These are phyloP conservation scores for Thuidium tamariscinum DNA, from an alignment of 225 moss, liverwort and hornwort species.

Conservation along the genomic window DNA sequence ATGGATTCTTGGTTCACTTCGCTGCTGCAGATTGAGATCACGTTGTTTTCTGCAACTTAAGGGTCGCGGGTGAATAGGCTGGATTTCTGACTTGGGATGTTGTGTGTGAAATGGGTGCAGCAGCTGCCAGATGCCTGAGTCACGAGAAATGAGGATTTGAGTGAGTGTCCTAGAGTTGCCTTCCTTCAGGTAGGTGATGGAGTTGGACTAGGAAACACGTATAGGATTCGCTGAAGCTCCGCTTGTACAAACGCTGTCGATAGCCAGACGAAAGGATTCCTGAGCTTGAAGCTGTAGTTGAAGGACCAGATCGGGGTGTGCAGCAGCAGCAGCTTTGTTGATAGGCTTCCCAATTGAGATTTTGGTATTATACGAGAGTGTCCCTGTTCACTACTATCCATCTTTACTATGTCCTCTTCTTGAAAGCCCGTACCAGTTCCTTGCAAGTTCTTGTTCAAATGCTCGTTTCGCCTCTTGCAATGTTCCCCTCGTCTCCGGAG, in stretches of 20 bases:
- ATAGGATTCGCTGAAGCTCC: background rate
- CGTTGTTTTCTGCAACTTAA: background rate
- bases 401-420: background rate
- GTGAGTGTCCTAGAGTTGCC: background rate
- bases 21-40: background rate
- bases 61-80: background rate
- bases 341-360: background rate
- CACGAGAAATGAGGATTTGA: background rate
- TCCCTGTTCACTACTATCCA: background rate
- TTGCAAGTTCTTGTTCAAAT: background rate
- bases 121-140: background rate
- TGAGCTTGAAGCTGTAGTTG: background rate
- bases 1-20: background rate
- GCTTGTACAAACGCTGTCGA: constrained; percentile 16
- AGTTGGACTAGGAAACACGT: background rate
- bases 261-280: constrained; percentile 1
- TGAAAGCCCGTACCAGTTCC: background rate
- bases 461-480: background rate
- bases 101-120: background rate
- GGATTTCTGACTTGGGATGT: background rate
- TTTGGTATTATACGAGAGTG: background rate
- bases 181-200: background rate
- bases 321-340: background rate
- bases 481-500: background rate
- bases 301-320: background rate